Evolutionary conservation across 192 early-diverging fungal genomes (phyloP).

Genomic region (Oehlia diaphana): DNA sequence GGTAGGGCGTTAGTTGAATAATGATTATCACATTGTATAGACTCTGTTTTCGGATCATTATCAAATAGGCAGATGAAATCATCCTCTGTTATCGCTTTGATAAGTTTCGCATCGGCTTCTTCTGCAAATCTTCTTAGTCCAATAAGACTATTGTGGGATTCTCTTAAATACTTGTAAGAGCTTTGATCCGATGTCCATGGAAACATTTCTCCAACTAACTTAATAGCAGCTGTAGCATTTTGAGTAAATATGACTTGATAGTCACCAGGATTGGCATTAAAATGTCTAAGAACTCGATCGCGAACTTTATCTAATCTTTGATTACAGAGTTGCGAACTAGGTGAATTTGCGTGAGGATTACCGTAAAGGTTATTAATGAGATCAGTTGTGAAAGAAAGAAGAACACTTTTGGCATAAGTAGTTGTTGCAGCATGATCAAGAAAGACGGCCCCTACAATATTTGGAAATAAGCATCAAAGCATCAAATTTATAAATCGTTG

Average conservation of each 20-base stretch:
- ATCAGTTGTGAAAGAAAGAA: conserved; percentile 45
- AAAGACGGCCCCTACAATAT: conserved; percentile 41
- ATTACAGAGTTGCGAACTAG: conserved; percentile 53
- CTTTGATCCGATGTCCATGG: conserved; percentile 49
- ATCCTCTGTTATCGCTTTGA: conserved; percentile 27
- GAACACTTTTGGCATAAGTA: conserved; percentile 46
- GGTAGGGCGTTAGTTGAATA: too few species aligned
- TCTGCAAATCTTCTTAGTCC: conserved; percentile 66
- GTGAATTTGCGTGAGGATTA: conserved; percentile 68
- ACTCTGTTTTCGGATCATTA: neutral
- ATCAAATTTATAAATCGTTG: neutral
- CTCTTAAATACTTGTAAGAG: conserved; percentile 59
- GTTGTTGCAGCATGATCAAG: conserved; percentile 72
- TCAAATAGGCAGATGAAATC: conserved; percentile 27
- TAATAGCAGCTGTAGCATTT: conserved; percentile 78
- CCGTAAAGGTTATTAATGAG: conserved; percentile 55
- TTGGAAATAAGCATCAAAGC: neutral
- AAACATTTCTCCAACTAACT: conserved; percentile 70
- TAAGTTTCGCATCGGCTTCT: conserved; percentile 31
- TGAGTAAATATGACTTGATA: conserved; percentile 79
- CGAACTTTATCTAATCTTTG: conserved; percentile 55
- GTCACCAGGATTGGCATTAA: conserved; percentile 56
- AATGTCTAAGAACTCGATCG: conserved; percentile 55
- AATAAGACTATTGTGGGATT: conserved; percentile 77
- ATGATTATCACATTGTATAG: neutral